Evolutionary conservation across 805 yeast species (phyloP).

Genomic region (Vanderwaltozyma polyspora): DNA sequence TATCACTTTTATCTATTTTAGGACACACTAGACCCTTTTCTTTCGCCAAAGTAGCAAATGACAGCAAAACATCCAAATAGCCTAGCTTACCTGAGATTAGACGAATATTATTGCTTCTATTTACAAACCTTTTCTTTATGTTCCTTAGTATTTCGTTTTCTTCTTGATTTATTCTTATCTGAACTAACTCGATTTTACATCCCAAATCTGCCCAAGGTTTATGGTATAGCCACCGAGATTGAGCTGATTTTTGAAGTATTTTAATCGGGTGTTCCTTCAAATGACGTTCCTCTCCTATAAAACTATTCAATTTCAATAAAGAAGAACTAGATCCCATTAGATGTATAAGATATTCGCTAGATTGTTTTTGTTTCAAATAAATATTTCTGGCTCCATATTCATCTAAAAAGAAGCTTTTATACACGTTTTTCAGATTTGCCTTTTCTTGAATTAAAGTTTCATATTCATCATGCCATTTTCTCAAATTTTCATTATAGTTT

Average conservation of each 20-base stretch:
- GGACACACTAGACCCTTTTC: constrained; percentile 66
- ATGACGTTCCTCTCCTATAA: constrained; percentile 7
- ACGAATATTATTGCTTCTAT: constrained; percentile 37
- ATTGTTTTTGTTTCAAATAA: constrained; percentile 31
- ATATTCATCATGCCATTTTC: constrained; percentile 27
- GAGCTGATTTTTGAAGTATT: constrained; percentile 31
- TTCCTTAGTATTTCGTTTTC: constrained; percentile 44
- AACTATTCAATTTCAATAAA: constrained; percentile 13
- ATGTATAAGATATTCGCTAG: constrained; percentile 38
- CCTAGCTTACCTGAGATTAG: constrained; percentile 43
- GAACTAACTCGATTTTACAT: constrained; percentile 32
- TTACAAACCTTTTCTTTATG: constrained; percentile 38
- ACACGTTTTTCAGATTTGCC: constrained; percentile 18
- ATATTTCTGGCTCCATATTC: constrained; percentile 24
- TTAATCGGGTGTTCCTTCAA: constrained; percentile 12
- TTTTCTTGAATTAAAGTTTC: constrained; percentile 21
- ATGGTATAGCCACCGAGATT: constrained; percentile 35
- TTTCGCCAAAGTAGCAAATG: constrained; percentile 62
- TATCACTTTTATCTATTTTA: constrained; percentile 36
- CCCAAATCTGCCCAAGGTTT: constrained; percentile 48
- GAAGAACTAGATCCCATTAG: constrained; percentile 31
- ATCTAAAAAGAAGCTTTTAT: constrained; percentile 21
- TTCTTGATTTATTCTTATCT: constrained; percentile 38
- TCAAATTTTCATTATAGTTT: constrained; percentile 25
- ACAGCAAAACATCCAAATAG: constrained; percentile 56